These are phyloP conservation scores for Tillandsia fasciculata DNA, from an alignment of 176 grass and related monocot genomes.

Conservation along the genomic window DNA sequence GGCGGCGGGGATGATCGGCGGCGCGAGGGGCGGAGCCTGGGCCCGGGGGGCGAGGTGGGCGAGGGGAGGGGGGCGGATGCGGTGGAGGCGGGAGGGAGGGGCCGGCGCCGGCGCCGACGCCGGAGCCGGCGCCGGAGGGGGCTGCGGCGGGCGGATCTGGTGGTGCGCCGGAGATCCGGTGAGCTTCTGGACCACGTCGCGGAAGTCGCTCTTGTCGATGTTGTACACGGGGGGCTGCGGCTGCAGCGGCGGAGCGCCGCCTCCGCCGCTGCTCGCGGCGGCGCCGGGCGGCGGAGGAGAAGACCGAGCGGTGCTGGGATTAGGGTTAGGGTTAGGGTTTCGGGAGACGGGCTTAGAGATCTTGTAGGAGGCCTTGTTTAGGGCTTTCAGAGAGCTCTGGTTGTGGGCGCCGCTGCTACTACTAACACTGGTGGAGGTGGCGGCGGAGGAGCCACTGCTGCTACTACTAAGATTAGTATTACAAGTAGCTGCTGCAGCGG, in stretches of 20 bases:
- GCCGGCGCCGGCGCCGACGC: neutral
- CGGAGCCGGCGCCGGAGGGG: neutral
- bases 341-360: slow-evolving; percentile 17
- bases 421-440: neutral
- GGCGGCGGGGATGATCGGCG: neutral
- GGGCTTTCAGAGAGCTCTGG: neutral
- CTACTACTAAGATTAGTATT: neutral
- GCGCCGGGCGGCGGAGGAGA: neutral
- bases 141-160: slow-evolving; percentile 9
- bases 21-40: neutral
- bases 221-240: slow-evolving; percentile 24
- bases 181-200: slow-evolving; percentile 28
- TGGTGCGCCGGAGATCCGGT: slow-evolving; percentile 17
- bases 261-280: neutral
- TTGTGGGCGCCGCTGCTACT: neutral
- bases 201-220: slow-evolving; percentile 32
- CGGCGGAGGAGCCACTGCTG: neutral
- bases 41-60: neutral
- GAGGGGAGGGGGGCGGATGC: slow-evolving; percentile 24
- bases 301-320: neutral
- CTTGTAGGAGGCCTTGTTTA: slow-evolving; percentile 22
- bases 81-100: slow-evolving; percentile 22
- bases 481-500: neutral
- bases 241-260: slow-evolving; percentile 9
- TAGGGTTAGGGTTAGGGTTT: neutral